Evolutionary conservation across 2,329 filamentous ascomycete genomes (phyloP).

Genomic region (Neoascochyta sp.): DNA sequence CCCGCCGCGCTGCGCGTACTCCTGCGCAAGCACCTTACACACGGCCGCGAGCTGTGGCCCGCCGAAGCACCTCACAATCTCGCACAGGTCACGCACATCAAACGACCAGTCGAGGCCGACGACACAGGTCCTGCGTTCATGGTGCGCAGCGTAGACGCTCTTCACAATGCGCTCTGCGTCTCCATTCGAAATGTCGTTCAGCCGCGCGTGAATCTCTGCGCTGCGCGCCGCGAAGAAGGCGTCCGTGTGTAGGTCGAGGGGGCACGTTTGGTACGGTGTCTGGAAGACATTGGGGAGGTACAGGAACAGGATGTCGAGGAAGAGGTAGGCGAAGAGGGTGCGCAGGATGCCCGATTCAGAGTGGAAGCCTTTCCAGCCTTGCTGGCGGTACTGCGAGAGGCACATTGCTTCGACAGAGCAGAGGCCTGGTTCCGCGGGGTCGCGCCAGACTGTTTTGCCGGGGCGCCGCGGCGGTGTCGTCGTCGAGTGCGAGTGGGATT

Average conservation of each 20-base stretch:
- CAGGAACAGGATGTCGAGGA: conserved; percentile 87
- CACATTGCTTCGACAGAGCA: conserved; percentile 95
- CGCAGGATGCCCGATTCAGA: conserved; percentile 85
- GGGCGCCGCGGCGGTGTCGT: conserved; percentile 44
- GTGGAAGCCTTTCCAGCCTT: conserved; percentile 94
- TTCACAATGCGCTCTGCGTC: conserved; percentile 64
- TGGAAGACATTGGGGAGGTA: conserved; percentile 97
- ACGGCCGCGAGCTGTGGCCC: conserved; percentile 77
- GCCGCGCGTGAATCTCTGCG: conserved; percentile 81
- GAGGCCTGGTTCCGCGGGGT: conserved; percentile 67
- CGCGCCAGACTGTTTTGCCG: conserved; percentile 83
- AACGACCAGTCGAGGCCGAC: conserved; percentile 91
- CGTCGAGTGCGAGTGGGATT: conserved; percentile 29
- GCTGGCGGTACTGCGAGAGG: conserved; percentile 73
- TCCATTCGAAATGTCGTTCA: conserved; percentile 85
- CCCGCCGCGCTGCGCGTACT: conserved; percentile 80
- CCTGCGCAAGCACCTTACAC: conserved; percentile 92
- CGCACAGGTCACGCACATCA: conserved; percentile 69
- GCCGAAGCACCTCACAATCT: conserved; percentile 74
- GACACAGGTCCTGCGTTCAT: conserved; percentile 73
- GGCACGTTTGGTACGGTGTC: conserved; percentile 90
- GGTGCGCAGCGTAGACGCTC: conserved; percentile 64
- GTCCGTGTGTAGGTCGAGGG: conserved; percentile 88
- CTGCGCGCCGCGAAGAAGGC: conserved; percentile 83
- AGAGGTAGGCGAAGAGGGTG: conserved; percentile 80